Conservation (phyloP, 352 stramenopile genomes). For the Phytophthora cryptogea region DNA sequence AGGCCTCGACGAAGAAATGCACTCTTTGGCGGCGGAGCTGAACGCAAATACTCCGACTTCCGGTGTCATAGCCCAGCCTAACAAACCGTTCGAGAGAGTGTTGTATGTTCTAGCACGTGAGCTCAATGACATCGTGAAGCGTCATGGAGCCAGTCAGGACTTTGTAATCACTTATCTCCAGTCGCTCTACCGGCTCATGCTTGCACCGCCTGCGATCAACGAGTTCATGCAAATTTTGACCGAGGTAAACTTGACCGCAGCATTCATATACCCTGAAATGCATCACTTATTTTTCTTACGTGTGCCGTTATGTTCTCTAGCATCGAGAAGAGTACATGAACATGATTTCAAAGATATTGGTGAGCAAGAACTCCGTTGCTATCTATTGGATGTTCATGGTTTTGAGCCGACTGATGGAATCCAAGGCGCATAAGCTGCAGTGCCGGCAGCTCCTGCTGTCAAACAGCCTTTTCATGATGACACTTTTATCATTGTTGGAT, state of each 20-base stretch:
- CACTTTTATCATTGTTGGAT: constrained; percentile 73
- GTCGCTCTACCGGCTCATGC: constrained; percentile 68
- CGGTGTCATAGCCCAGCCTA: constrained; percentile 74
- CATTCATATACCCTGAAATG: background rate
- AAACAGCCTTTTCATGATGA: constrained; percentile 62
- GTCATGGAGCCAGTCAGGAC: constrained; percentile 61
- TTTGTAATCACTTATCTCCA: constrained; percentile 81
- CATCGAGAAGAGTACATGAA: constrained; percentile 73
- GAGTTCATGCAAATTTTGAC: constrained; percentile 77
- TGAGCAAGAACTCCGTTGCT: constrained; percentile 51
- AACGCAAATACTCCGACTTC: constrained; percentile 79
- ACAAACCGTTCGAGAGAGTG: constrained; percentile 80
- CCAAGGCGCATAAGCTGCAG: constrained; percentile 58
- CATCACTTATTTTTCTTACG: constrained; percentile 1
- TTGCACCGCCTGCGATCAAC: constrained; percentile 68
- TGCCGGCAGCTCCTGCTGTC: constrained; percentile 68
- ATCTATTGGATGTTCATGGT: constrained; percentile 84
- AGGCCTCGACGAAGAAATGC: constrained; percentile 77
- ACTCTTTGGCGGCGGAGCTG: constrained; percentile 70
- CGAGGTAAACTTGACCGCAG: constrained; percentile 45
- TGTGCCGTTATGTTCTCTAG: constrained; percentile 33
- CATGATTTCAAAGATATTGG: constrained; percentile 69
- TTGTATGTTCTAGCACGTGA: constrained; percentile 68
- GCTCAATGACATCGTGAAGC: constrained; percentile 66
- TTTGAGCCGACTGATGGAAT: constrained; percentile 64